Evolutionary conservation across 768 basidiomycete genomes (phyloP), one percentile per base, ranked within the genome.

Genomic region (Boletales sp.): DNA sequence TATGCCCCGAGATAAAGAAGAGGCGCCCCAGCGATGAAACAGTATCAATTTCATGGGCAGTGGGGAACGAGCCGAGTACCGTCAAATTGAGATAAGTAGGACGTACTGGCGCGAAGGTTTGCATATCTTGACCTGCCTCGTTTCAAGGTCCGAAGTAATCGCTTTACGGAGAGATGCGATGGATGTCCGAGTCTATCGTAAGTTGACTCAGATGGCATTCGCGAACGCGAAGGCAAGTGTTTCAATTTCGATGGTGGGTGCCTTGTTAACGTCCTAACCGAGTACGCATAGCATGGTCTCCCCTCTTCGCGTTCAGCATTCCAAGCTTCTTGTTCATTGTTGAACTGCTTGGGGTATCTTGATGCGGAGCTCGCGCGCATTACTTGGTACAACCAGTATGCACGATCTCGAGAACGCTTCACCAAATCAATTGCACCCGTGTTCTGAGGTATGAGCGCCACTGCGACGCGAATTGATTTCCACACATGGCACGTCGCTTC

Each of bases 71-170:
- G 15, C 36, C 36, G 36, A 18, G 36, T 8, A 37, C 17, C 36
- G 36, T 37, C 36, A 37, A 17, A 37, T 13, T 28, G 25, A 28
- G 25, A 7, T 28, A 28, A 28, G 25, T 28, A 6, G 25, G 25
- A 28, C 25, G 25, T 28, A 28, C 25, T 28, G 25, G 1, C 25
- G 25, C 25, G 25, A 28, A 28, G 25, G 25, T 28, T 28, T 28
- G 4, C 7, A 7, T 28, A 5, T 28, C 25, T 28, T 6, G 25
- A 28, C n/a, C 2, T 18, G 36, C 36, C 36, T 37, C 36, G 17
- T 39, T 21, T 19, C 30, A 21, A n/a, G 44, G 21, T 44, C 49
- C 49, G 49, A 50, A 32, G 37, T 44, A 37, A 28, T 44, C 43
- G 49, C 42, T 38, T 34, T 44, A n/a, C 35, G 48, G 28, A 13